Evolutionary conservation across 257 asterid genomes (phyloP), one percentile per base, ranked within the genome.

Genomic region (Galeopsis tetrahit): DNA sequence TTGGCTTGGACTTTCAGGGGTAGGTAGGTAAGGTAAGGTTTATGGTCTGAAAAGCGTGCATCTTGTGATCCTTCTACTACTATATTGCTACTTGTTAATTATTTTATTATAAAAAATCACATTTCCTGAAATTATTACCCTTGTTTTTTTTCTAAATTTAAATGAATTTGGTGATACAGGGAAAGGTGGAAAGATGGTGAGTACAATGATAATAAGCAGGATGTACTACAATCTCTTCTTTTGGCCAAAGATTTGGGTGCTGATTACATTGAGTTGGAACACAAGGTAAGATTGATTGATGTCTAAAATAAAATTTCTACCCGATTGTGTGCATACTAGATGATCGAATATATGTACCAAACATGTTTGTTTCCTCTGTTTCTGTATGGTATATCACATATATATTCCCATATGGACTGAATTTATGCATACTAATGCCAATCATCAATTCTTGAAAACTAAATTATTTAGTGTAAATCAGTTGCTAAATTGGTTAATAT

Each of bases 211-310:
- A 65, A 77, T 65, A 83, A 74, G 28, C 75, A 73, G 69, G 75
- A 70, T 60, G 73, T 49, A 49, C 64, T 84, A n/a, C 69, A 81
- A 51, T 56, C 74, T 46, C 85, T 88, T 75, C 70, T 73, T 75
- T 63, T 82, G 75, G 94, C 94, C 69, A 72, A 69, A 70, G 82
- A 88, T 68, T 77, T 88, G 60, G 91, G 89, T 38, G 90, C 85
- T 15, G 91, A 88, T 75, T 88, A 84, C 74, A 71, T 88, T 28
- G 94, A 88, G 31, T 73, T 84, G 77, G 89, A 88, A 51, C 68
- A 80, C 77, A 75, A 85, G 91, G 94, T 87, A 70, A n/a, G n/a
- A n/a, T n/a, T 0, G 28, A 21, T 21, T 21, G 28, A 21, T 21
- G 28, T 21, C 28, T 21, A 21, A 21, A 21, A 21, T 21, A 21